Conservation (phyloP, 306 rosid genomes). For the Ceratonia siliqua region DNA sequence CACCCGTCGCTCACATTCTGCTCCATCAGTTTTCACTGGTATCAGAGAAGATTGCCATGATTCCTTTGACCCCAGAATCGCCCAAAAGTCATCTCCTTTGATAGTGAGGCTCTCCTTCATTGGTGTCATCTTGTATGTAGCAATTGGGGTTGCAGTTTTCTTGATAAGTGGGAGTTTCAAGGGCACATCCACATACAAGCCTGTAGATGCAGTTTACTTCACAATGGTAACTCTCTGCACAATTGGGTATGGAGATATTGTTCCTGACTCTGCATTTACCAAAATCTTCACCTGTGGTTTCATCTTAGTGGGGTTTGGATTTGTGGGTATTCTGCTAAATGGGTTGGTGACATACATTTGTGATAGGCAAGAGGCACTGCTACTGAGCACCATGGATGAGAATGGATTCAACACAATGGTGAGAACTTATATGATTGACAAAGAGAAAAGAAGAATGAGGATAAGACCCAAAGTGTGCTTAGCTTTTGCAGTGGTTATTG, state of each 20-base stretch:
- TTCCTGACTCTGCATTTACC: constrained; percentile 59
- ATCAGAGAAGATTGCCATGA: constrained; percentile 1
- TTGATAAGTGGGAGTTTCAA: constrained; percentile 44
- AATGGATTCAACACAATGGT: constrained; percentile 47
- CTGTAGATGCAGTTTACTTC: constrained; percentile 69
- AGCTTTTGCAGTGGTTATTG: constrained; percentile 53
- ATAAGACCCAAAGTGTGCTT: constrained; percentile 62
- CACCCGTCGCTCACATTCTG: constrained; percentile 54
- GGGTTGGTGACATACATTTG: constrained; percentile 64
- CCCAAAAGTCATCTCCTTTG: constrained; percentile 22
- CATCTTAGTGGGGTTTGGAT: constrained; percentile 71
- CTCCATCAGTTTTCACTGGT: constrained; percentile 54
- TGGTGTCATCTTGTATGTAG: constrained; percentile 46
- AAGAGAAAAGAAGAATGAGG: constrained; percentile 73
- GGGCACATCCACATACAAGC: constrained; percentile 43
- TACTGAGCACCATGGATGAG: constrained; percentile 56
- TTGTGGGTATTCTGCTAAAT: constrained; percentile 56
- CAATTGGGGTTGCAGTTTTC: constrained; percentile 49
- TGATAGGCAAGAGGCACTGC: constrained; percentile 59
- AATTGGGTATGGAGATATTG: constrained; percentile 79
- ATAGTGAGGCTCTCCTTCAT: constrained; percentile 47
- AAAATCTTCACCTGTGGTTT: constrained; percentile 60
- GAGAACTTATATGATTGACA: constrained; percentile 54
- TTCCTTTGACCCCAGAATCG: constrained; percentile 35
- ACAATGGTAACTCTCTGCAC: constrained; percentile 71